These are phyloP conservation scores for Dicorynia guianensis DNA, from an alignment of 306 rosid species.

Conservation along the genomic window DNA sequence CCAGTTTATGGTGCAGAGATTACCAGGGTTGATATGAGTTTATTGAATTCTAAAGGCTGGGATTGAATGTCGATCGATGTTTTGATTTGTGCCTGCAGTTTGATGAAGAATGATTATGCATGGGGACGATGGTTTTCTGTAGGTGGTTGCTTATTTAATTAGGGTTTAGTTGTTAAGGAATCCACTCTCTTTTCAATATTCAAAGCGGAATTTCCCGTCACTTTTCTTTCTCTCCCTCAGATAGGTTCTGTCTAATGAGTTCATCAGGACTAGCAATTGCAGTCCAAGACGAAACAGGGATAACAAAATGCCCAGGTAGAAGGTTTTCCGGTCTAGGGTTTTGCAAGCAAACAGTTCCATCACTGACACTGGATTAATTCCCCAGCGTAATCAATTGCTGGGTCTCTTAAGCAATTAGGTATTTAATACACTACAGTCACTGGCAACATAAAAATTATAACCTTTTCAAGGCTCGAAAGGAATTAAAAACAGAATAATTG, in stretches of 20 bases:
- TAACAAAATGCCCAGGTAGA: not conserved
- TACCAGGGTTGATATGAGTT: too few species aligned
- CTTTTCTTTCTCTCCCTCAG: not conserved
- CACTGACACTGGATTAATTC: not conserved
- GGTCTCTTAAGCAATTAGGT: conserved; percentile 8
- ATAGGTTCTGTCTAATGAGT: too few species aligned
- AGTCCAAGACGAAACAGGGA: conserved; percentile 18
- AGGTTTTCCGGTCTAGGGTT: not conserved
- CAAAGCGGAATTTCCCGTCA: conserved; percentile 45
- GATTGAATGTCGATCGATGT: too few species aligned
- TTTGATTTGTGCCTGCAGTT: too few species aligned
- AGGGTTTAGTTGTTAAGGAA: too few species aligned
- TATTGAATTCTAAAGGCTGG: too few species aligned
- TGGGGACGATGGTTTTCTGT: too few species aligned
- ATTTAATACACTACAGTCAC: not conserved
- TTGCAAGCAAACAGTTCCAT: not conserved
- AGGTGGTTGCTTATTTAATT: not conserved
- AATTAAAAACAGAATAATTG: conserved; percentile 36
- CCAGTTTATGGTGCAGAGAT: too few species aligned
- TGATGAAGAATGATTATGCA: too few species aligned
- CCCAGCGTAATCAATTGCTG: not conserved
- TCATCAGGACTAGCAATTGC: too few species aligned
- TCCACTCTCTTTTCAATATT: conserved; percentile 2
- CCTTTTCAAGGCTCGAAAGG: conserved; percentile 36
- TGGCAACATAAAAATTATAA: conserved; percentile 25